Evolutionary conservation across 495 filamentous ascomycete species (phyloP).

Genomic region (Amphirosellinia nigrospora): DNA sequence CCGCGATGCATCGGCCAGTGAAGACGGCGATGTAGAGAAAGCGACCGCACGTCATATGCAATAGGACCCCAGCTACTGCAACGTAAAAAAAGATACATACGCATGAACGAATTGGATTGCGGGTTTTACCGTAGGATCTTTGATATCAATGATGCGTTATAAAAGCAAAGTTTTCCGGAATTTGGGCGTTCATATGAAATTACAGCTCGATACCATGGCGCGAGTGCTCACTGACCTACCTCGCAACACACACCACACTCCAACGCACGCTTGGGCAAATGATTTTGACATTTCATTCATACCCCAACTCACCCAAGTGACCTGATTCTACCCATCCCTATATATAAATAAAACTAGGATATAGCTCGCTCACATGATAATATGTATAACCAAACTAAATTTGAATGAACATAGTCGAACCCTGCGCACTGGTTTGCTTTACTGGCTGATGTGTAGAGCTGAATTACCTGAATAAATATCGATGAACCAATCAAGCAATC

Average conservation of each 20-base stretch:
- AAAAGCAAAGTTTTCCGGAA: neutral
- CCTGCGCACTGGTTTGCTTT: neutral
- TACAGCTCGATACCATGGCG: neutral
- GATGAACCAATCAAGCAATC: no score
- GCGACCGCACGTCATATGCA: conserved; percentile 28
- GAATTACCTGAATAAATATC: no score
- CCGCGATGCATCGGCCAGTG: conserved; percentile 26
- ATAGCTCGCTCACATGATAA: neutral
- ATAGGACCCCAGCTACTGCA: neutral
- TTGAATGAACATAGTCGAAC: neutral
- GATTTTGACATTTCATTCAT: conserved; percentile 7
- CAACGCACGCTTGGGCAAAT: neutral
- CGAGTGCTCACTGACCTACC: neutral
- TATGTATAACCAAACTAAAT: neutral
- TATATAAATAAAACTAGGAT: neutral
- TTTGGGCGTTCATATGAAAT: neutral
- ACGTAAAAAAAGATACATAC: neutral
- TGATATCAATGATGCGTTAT: neutral
- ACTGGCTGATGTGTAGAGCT: no score
- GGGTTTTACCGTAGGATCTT: neutral
- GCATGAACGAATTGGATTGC: no score
- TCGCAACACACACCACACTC: neutral
- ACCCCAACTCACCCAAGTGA: neutral
- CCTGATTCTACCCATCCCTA: neutral
- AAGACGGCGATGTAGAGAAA: conserved; percentile 39